phyloP scores from a whole-genome alignment of 2,329 filamentous ascomycete genomes.

The Aspergillus niger region DNA sequence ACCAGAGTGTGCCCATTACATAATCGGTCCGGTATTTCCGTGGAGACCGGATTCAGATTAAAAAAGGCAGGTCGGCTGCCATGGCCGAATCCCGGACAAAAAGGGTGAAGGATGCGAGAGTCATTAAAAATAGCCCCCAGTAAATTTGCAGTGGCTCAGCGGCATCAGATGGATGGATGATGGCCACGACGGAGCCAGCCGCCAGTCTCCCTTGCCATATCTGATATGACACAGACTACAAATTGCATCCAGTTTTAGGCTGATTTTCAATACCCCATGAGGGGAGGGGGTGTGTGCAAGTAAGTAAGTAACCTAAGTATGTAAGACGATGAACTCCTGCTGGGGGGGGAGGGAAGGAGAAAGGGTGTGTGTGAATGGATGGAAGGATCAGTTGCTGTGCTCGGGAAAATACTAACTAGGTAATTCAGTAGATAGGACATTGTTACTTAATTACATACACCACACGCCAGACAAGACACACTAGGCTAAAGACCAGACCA shows the following conservation, averaged over 20 bases:
- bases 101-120: too few species aligned
- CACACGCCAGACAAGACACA: background rate
- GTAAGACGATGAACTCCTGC: background rate
- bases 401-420: background rate
- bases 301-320: background rate
- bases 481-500: background rate
- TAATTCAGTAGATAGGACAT: too few species aligned
- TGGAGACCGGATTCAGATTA: background rate
- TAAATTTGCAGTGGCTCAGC: background rate
- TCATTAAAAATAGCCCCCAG: too few species aligned
- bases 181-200: background rate
- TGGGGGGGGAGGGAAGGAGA: background rate
- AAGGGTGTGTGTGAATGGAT: too few species aligned
- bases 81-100: background rate
- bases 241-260: background rate
- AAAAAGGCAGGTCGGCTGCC: background rate
- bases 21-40: slow-evolving; percentile 11
- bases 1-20: background rate
- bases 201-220: background rate
- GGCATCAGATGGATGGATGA: too few species aligned
- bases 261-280: background rate
- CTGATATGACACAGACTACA: background rate
- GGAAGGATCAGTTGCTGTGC: background rate
- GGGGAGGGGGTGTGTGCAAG: background rate
- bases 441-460: background rate